These are phyloP conservation scores for Corylus avellana DNA, from an alignment of 306 rosid species.

Conservation along the genomic window DNA sequence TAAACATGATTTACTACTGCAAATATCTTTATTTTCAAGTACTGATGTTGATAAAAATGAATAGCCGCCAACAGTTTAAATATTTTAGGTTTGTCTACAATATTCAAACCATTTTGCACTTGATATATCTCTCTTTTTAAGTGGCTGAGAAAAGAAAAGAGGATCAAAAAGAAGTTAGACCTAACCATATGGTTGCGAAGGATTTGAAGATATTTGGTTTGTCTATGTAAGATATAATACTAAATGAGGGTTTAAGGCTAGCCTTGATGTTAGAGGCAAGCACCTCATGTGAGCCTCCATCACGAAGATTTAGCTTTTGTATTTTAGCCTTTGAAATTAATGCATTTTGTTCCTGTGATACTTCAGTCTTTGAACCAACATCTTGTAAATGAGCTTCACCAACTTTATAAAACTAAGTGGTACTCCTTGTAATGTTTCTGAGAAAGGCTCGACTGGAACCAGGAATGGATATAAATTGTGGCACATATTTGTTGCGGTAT, in stretches of 20 bases:
- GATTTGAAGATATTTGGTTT: neutral
- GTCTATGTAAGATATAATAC: neutral
- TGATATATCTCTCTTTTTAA: neutral
- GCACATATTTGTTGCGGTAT: no score
- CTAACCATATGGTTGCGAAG: neutral
- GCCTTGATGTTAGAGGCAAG: neutral
- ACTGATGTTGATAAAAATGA: neutral
- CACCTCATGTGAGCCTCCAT: neutral
- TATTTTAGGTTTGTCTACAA: neutral
- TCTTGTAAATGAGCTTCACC: no score
- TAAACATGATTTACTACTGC: neutral
- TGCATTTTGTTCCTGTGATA: neutral
- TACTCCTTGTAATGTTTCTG: no score
- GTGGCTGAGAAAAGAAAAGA: neutral
- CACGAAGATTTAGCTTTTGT: neutral
- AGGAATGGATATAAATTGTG: no score
- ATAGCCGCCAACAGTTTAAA: neutral
- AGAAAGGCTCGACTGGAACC: no score
- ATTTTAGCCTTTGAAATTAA: neutral
- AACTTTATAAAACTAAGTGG: no score
- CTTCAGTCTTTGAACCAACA: neutral
- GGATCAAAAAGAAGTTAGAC: neutral
- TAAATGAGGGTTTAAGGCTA: neutral
- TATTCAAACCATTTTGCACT: neutral
- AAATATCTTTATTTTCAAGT: neutral